A percentile compares a stretch with the other conserved stretches of the same genome.
phyloP scores from a whole-genome alignment of 352 stramenopile genomes.

The Albugo laibachii region DNA sequence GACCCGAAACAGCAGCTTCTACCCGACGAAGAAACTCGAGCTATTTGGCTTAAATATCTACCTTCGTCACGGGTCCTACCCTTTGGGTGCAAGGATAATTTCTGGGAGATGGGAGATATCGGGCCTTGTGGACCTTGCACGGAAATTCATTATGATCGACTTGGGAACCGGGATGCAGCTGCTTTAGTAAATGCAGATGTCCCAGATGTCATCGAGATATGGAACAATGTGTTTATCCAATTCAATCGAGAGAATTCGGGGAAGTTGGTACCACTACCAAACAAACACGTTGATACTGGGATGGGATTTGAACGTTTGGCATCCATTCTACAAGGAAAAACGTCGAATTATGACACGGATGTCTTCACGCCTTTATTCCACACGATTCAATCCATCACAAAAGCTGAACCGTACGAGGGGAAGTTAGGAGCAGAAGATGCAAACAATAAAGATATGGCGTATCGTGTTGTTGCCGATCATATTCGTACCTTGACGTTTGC shows the following conservation, averaged over 20 bases:
- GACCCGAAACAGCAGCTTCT: slow-evolving; percentile 67
- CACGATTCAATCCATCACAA: slow-evolving; percentile 76
- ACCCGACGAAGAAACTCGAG: slow-evolving; percentile 84
- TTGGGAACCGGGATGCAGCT: slow-evolving; percentile 84
- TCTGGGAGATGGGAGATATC: slow-evolving; percentile 99
- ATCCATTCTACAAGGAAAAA: slow-evolving; percentile 84
- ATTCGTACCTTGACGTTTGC: slow-evolving; percentile 94
- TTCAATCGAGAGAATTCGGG: slow-evolving; percentile 89
- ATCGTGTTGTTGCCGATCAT: slow-evolving; percentile 96
- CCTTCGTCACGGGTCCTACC: slow-evolving; percentile 81
- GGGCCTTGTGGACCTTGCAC: slow-evolving; percentile 97
- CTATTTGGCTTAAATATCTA: slow-evolving; percentile 80
- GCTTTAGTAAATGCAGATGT: slow-evolving; percentile 94
- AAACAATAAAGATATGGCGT: slow-evolving; percentile 71
- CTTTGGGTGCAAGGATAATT: slow-evolving; percentile 96
- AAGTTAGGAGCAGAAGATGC: slow-evolving; percentile 83
- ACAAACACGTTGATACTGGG: slow-evolving; percentile 96
- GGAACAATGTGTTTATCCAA: slow-evolving; percentile 99
- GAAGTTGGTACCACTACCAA: slow-evolving; percentile 79
- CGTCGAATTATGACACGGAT: slow-evolving; percentile 99
- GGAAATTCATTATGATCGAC: slow-evolving; percentile 99
- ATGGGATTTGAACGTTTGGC: slow-evolving; percentile 96
- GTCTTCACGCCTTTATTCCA: slow-evolving; percentile 93
- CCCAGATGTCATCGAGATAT: slow-evolving; percentile 98
- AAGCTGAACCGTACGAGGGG: slow-evolving; percentile 53